Evolutionary conservation across 2,329 filamentous ascomycete species (phyloP).

Genomic region (Phialophora macrospora): DNA sequence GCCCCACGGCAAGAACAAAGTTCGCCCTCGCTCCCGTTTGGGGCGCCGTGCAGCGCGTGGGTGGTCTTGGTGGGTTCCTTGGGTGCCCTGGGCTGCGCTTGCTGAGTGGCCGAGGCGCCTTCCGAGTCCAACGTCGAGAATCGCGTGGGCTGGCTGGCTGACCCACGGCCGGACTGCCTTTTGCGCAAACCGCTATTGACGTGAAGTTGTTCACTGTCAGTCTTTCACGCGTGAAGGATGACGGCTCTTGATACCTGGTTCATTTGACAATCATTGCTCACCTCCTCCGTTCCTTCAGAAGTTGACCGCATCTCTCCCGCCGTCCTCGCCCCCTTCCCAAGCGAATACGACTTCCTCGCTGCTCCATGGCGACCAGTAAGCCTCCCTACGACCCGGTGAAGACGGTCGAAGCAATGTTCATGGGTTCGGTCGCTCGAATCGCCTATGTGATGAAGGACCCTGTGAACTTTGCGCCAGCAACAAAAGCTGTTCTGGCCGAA

Average conservation of each 20-base stretch:
- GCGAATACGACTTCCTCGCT: not conserved
- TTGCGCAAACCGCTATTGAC: not conserved
- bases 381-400: constrained; percentile 37
- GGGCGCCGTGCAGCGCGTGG: not conserved
- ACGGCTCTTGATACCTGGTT: not conserved
- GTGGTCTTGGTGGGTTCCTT: not conserved
- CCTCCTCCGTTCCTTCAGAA: not conserved
- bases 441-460: constrained; percentile 39
- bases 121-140: not conserved
- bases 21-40: constrained; percentile 2
- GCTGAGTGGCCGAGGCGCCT: constrained; percentile 3
- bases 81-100: not conserved
- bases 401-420: constrained; percentile 39
- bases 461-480: constrained; percentile 36
- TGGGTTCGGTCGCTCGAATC: constrained; percentile 39
- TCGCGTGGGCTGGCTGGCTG: not conserved
- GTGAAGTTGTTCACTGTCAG: not conserved
- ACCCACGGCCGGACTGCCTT: not conserved
- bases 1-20: not conserved
- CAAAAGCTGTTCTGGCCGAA: constrained; percentile 37
- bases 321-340: not conserved
- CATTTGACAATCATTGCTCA: not conserved
- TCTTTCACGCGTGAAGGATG: not conserved
- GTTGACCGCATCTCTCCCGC: not conserved
- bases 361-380: constrained; percentile 33